Evolutionary conservation across 2,329 filamentous ascomycete genomes (phyloP), one percentile per base, ranked within the genome.

Genomic region (Fusarium equiseti): DNA sequence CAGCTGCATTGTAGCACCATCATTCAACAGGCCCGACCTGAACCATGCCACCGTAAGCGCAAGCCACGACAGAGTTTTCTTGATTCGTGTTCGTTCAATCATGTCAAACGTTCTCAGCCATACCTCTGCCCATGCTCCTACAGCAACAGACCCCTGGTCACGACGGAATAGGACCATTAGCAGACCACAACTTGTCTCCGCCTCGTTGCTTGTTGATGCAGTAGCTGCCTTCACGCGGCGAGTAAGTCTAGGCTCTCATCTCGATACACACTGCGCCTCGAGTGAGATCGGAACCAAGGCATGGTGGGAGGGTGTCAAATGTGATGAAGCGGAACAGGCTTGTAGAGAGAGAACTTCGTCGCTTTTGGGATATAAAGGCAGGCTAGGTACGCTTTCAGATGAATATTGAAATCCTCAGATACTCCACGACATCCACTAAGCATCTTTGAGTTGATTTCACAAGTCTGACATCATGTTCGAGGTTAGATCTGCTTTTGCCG

Each of bases 391-490:
- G 11, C 43, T 40, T 31, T 6, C 9, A 49, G 13, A 29, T 31
- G 7, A 29, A 10, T 40, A 24, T 49, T 49, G 7, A 48, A 49
- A 22, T 40, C 12, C 31, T 22, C 43, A 56, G 24, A 29, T 24
- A 29, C 31, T 6, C 9, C 13, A 27, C 29, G 9, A 49, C 31
- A 56, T 49, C 15, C 31, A 56, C 18, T 24, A 38, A 56, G 15
- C 24, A 56, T n/a, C n/a, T 38, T 48, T n/a, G 3, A 40, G 13
- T 56, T 40, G 1, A 40, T 24, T 29, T 5, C n/a, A 20, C 13
- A 56, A 56, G 18, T 49, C 53, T 22, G n/a, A 49, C 31, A 56
- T 40, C 43, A 56, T 56, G 53, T 56, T 56, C 43, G 53, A 56
- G 24, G 24, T 56, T 24, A 40, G 53, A 56, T 56, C 53, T 31